Conservation (phyloP, 441 rosid genomes). For the Erysimum cheiri region DNA sequence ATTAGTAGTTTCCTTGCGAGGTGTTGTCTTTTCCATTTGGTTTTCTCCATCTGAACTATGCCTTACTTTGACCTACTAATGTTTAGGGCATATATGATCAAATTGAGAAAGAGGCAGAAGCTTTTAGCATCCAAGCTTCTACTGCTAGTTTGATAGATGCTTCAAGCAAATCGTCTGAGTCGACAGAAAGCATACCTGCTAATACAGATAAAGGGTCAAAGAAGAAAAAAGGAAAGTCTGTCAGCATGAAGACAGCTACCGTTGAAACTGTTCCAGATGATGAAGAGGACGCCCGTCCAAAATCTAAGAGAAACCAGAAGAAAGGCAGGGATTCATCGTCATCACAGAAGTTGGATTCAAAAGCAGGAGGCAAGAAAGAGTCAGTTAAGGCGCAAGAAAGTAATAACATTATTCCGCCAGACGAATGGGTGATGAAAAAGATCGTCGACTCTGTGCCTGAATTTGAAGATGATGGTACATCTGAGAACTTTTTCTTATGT, state of each 20-base stretch:
- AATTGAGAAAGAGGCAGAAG: constrained; percentile 79
- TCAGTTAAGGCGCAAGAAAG: constrained; percentile 60
- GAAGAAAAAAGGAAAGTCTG: constrained; percentile 85
- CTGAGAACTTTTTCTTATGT: constrained; percentile 26
- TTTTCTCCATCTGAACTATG: constrained; percentile 37
- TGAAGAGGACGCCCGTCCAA: constrained; percentile 64
- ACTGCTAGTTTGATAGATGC: constrained; percentile 46
- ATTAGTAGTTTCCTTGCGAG: constrained; percentile 10
- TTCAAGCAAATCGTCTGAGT: constrained; percentile 56
- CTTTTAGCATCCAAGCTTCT: constrained; percentile 61
- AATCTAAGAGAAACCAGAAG: constrained; percentile 89
- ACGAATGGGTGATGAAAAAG: constrained; percentile 79
- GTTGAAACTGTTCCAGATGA: constrained; percentile 65
- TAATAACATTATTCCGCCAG: constrained; percentile 67
- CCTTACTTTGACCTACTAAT: constrained; percentile 35
- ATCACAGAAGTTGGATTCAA: constrained; percentile 57
- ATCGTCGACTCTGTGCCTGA: constrained; percentile 66
- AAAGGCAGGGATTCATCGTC: constrained; percentile 76
- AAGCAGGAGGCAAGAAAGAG: constrained; percentile 75
- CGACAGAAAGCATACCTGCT: constrained; percentile 55
- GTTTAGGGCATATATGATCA: constrained; percentile 75
- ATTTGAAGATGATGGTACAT: constrained; percentile 85
- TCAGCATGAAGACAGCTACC: constrained; percentile 54
- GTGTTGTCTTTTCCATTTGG: constrained; percentile 15
- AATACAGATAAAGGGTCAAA: constrained; percentile 68